These are phyloP conservation scores for Pseudocercospora vitis DNA, from an alignment of 2,329 filamentous ascomycete genomes.

Conservation along the genomic window DNA sequence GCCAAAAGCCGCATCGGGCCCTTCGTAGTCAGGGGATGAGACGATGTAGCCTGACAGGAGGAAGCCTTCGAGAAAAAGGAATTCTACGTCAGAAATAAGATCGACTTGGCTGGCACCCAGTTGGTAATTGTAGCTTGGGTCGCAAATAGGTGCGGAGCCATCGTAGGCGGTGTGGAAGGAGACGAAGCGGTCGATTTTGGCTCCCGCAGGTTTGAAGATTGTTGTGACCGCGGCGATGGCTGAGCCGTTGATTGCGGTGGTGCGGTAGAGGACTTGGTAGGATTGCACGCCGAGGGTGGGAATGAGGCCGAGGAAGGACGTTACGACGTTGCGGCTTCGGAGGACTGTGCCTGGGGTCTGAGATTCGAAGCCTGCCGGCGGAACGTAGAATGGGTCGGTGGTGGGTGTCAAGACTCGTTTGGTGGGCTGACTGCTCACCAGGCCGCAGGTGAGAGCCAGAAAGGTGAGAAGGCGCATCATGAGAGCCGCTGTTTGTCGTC, in stretches of 20 bases:
- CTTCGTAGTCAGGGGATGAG: slow-evolving; percentile 47
- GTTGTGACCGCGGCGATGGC: slow-evolving; percentile 33
- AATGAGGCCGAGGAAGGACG: slow-evolving; percentile 30
- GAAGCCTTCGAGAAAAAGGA: slow-evolving; percentile 26
- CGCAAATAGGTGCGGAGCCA: slow-evolving; percentile 40
- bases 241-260: slow-evolving; percentile 29
- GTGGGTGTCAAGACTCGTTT: slow-evolving; percentile 19
- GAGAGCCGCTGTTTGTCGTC: background rate
- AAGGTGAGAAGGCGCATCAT: background rate
- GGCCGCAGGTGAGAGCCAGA: background rate
- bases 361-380: slow-evolving; percentile 29
- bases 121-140: slow-evolving; percentile 42
- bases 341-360: slow-evolving; percentile 31
- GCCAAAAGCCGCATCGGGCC: slow-evolving; percentile 33
- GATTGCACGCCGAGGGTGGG: slow-evolving; percentile 24
- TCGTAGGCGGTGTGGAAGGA: slow-evolving; percentile 38
- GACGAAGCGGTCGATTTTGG: slow-evolving; percentile 31
- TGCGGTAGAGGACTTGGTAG: slow-evolving; percentile 33
- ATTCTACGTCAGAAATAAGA: slow-evolving; percentile 27
- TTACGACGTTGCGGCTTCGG: slow-evolving; percentile 22
- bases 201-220: slow-evolving; percentile 29
- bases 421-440: background rate
- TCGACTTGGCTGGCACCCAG: slow-evolving; percentile 27
- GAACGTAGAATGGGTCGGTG: slow-evolving; percentile 33
- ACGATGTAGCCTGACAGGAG: slow-evolving; percentile 32